phyloP scores from a whole-genome alignment of 441 rosid genomes.

The Populus hybrid region DNA sequence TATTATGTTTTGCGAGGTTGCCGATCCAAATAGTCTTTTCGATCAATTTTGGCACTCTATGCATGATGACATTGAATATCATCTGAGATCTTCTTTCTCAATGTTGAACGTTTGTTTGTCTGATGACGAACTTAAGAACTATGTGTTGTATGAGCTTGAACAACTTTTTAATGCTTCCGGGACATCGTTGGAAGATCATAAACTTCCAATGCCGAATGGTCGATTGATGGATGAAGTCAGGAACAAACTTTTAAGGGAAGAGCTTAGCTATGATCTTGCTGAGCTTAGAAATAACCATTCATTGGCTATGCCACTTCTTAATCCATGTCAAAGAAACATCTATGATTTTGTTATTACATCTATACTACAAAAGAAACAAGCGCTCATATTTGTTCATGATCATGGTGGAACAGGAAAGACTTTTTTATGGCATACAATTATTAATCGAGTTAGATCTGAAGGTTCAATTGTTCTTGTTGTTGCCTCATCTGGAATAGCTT shows the following conservation, averaged over 20 bases:
- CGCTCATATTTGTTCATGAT: background rate
- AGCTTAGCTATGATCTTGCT: too few relatives aligned
- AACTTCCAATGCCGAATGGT: too few relatives aligned
- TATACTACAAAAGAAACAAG: background rate
- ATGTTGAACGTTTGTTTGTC: too few relatives aligned
- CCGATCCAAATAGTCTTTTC: background rate
- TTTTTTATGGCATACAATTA: conserved; percentile 1
- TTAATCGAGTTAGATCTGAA: background rate
- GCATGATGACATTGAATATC: background rate
- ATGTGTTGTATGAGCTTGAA: too few relatives aligned
- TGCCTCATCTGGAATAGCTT: conserved; percentile 17
- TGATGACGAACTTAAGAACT: too few relatives aligned
- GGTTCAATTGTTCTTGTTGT: background rate
- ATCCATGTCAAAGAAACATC: background rate
- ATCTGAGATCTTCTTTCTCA: too few relatives aligned
- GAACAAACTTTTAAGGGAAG: too few relatives aligned
- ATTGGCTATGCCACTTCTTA: background rate
- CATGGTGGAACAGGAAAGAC: conserved; percentile 2
- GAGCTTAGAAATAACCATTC: too few relatives aligned
- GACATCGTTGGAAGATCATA: too few relatives aligned
- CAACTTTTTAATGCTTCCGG: too few relatives aligned
- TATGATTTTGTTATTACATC: background rate
- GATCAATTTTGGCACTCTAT: background rate
- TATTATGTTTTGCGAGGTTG: background rate
- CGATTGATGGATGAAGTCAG: too few relatives aligned